Base-by-base conservation (phyloP, 495 filamentous ascomycete genomes). In the Hypoxylon fragiforme region DNA sequence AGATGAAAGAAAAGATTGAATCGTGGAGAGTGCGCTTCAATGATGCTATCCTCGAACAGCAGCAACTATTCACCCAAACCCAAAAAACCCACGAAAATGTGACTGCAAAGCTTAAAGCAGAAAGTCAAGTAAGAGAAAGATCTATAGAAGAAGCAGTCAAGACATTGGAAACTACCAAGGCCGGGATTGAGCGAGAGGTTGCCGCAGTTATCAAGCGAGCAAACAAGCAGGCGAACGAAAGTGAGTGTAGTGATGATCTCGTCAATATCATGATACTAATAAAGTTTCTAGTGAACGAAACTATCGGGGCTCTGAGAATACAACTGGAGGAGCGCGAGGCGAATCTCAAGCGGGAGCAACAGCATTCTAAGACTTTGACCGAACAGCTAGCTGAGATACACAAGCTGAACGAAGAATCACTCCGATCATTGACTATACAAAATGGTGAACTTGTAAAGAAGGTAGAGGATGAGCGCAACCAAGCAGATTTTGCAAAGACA, bases 1-100 rank as follows among this genome's bases (percentile, higher is more conserved):
- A 47, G 19, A 22, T 73, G 1, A 61, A 69, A 50, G 65, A 63
- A 0, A 74, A 66, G 35, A 49, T 70, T 35, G 49, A 56, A 12
- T 49, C 54, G 4, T 68, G 62, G 38, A 72, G 60, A 28, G 32
- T 49, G 2, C 60, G 66, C 1, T 44, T 74, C 6, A 74, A 73
- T 48, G 47, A 62, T 15, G 70, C 70, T 2, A 69, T 74, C 5
- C 50, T 62, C 4, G 73, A 77, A 36, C 73, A 75, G 21, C 74
- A 74, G 46, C 40, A 46, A 13, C 55, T 75, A 0, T 75, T 70
- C 45, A 39, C 36, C 26, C 57, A 60, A 18, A 64, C 57, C 18
- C 70, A 63, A 32, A 45, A 63, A 9, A 64, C 49, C 7, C 73
- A 63, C 21, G 44, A 65, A 2, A 50, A 67, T 7, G 40, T 63